Evolutionary conservation across 306 rosid species (phyloP).

Genomic region (Quillaja saponaria): DNA sequence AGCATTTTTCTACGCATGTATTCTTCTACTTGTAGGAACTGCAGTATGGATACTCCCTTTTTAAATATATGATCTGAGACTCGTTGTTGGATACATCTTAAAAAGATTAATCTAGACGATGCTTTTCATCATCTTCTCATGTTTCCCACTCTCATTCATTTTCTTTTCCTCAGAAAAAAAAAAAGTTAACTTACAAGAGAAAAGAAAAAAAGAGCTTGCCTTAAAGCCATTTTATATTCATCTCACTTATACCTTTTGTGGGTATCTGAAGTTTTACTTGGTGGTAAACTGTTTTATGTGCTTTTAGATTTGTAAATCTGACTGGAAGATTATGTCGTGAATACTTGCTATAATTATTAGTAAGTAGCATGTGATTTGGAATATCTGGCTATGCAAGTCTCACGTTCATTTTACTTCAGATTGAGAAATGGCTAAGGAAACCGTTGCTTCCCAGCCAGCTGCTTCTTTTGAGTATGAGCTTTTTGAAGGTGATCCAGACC

Average conservation of each 20-base stretch:
- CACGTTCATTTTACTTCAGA: constrained; percentile 41
- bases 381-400: too few relatives aligned
- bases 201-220: not conserved
- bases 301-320: too few relatives aligned
- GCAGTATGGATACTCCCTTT: too few relatives aligned
- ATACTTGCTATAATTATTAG: too few relatives aligned
- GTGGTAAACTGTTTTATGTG: not conserved
- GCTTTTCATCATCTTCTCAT: too few relatives aligned
- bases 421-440: constrained; percentile 67
- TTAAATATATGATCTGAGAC: too few relatives aligned
- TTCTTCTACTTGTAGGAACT: too few relatives aligned
- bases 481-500: constrained; percentile 58
- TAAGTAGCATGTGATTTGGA: too few relatives aligned
- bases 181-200: constrained; percentile 5
- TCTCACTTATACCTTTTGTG: constrained; percentile 1
- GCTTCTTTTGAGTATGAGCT: constrained; percentile 69
- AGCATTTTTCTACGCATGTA: too few relatives aligned
- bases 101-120: too few relatives aligned
- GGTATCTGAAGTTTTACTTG: not conserved
- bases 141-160: not conserved
- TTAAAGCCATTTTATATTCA: constrained; percentile 1
- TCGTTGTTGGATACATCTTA: too few relatives aligned
- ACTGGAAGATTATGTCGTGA: too few relatives aligned
- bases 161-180: not conserved
- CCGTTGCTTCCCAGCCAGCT: constrained; percentile 39